Conservation (phyloP, 2,329 filamentous ascomycete species). For the Zymoseptoria pseudotritici region DNA sequence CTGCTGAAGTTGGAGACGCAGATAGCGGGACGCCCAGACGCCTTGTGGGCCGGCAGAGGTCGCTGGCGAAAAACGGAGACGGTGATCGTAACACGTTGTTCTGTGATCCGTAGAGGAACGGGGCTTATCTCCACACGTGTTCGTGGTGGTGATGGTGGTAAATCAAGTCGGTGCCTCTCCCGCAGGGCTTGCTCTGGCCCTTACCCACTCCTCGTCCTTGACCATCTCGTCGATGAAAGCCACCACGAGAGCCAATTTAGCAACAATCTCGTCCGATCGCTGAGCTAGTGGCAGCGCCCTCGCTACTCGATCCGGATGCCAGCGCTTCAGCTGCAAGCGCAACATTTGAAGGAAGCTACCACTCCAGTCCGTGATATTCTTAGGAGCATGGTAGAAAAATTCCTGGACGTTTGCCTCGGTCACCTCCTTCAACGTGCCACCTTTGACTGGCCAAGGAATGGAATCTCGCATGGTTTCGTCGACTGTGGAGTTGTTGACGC, state of each 20-base stretch:
- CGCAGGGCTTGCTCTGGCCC: no score
- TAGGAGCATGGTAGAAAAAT: slow-evolving; percentile 1
- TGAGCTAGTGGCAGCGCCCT: neutral
- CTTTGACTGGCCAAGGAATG: slow-evolving; percentile 6
- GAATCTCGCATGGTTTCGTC: neutral
- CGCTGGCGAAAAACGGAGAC: no score
- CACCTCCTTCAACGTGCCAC: slow-evolving; percentile 4
- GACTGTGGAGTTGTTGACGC: neutral
- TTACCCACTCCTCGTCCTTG: neutral
- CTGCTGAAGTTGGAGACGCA: no score
- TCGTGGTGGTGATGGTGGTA: no score
- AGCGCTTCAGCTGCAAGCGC: neutral
- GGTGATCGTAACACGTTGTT: no score
- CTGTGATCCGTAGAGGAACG: no score
- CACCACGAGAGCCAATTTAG: neutral
- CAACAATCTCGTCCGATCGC: neutral
- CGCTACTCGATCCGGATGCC: slow-evolving; percentile 2
- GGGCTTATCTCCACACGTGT: no score
- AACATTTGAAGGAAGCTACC: neutral
- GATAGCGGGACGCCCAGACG: no score
- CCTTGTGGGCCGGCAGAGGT: no score
- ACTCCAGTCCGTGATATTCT: neutral
- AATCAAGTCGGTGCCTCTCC: no score
- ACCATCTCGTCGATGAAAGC: neutral
- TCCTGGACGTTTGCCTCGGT: neutral